Conservation (phyloP, 768 basidiomycete species). For the Tricholoma sp. region DNA sequence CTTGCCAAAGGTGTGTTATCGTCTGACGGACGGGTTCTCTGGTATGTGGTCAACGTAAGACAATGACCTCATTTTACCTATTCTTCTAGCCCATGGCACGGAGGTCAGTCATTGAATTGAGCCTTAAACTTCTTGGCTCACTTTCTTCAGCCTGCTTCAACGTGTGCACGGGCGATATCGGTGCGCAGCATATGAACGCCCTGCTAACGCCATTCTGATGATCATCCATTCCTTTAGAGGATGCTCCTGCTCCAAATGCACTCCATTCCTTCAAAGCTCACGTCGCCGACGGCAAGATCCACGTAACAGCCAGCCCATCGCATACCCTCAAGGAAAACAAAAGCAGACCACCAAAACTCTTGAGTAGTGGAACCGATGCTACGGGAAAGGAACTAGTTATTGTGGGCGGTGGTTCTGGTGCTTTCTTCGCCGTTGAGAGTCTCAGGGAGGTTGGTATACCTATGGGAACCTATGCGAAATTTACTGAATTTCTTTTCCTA, state of each 20-base stretch:
- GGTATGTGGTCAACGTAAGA: constrained; percentile 37
- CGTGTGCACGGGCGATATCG: constrained; percentile 77
- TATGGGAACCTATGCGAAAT: background rate
- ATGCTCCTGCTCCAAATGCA: constrained; percentile 79
- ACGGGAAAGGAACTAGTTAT: constrained; percentile 69
- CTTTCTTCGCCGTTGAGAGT: constrained; percentile 73
- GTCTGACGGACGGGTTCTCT: constrained; percentile 74
- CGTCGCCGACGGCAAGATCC: constrained; percentile 66
- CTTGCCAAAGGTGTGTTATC: constrained; percentile 77
- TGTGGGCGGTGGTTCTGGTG: constrained; percentile 80
- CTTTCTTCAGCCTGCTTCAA: constrained; percentile 72
- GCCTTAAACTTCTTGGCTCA: background rate
- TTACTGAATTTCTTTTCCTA: background rate
- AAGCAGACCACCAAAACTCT: constrained; percentile 54
- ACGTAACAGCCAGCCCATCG: constrained; percentile 65
- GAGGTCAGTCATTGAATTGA: constrained; percentile 40
- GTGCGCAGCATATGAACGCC: constrained; percentile 30
- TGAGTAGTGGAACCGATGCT: constrained; percentile 40
- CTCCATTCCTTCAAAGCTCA: constrained; percentile 73
- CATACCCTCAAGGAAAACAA: constrained; percentile 64
- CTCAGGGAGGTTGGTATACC: constrained; percentile 58
- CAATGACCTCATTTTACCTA: background rate
- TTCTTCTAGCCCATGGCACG: constrained; percentile 72
- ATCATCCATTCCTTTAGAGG: constrained; percentile 46
- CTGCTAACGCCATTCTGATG: constrained; percentile 6